phyloP scores from a whole-genome alignment of 2,329 filamentous ascomycete species.

The Penicillium decumbens region DNA sequence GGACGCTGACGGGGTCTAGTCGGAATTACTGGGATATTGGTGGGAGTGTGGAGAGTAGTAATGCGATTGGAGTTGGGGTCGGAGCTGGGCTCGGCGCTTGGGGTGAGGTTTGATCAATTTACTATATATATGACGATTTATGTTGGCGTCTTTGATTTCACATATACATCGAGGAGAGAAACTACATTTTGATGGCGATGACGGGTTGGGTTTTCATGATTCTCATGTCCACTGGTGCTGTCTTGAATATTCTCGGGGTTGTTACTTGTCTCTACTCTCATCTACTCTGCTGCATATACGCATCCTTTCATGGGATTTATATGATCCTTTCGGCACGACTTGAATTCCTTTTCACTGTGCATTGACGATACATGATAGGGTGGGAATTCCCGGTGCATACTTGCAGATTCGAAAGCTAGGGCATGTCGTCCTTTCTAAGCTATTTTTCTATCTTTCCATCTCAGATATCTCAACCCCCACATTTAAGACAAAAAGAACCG shows the following conservation, averaged over 20 bases:
- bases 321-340: no score
- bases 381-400: no score
- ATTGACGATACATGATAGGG: no score
- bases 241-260: not conserved
- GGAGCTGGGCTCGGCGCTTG: constrained; percentile 70
- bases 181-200: not conserved
- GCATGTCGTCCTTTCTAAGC: not conserved
- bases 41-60: constrained; percentile 71
- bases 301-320: not conserved
- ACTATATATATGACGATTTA: not conserved
- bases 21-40: constrained; percentile 92
- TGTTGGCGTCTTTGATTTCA: not conserved
- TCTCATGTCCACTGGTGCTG: not conserved
- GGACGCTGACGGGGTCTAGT: constrained; percentile 57
- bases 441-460: not conserved
- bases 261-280: not conserved
- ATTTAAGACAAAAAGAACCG: not conserved
- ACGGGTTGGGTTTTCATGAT: not conserved
- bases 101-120: constrained; percentile 60
- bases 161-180: not conserved
- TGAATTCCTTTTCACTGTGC: no score
- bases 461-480: not conserved
- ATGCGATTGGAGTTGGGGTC: constrained; percentile 62
- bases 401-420: no score
- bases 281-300: not conserved